Percentiles rank a stretch among this genome's conserved stretches.
These are phyloP conservation scores for Cryptosporidium bovis DNA, from an alignment of 169 alveolate genomes.

Conservation along the genomic window DNA sequence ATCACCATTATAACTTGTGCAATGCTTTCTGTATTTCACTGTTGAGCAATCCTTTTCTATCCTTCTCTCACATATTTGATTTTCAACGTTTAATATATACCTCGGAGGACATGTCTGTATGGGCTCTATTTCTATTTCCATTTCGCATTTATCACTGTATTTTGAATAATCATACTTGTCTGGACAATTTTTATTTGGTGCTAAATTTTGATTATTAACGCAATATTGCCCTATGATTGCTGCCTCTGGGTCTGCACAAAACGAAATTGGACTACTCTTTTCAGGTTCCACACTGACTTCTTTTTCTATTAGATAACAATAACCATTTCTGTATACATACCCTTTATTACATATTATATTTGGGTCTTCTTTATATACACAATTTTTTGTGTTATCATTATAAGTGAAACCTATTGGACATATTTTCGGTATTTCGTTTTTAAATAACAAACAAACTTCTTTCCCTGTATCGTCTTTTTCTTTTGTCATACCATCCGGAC, in stretches of 20 bases:
- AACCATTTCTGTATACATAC: constrained; percentile 28
- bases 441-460: constrained; percentile 22
- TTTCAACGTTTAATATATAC: constrained; percentile 11
- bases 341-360: constrained; percentile 27
- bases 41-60: constrained; percentile 63
- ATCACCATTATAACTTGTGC: constrained; percentile 11
- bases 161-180: not conserved
- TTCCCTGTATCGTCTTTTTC: constrained; percentile 26
- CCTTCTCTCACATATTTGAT: constrained; percentile 39
- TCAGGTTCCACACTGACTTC: not conserved
- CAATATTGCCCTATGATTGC: constrained; percentile 50
- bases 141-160: constrained; percentile 13
- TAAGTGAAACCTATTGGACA: constrained; percentile 49
- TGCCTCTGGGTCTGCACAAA: constrained; percentile 58
- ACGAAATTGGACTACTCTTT: constrained; percentile 19
- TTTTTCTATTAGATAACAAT: constrained; percentile 30
- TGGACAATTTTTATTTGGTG: constrained; percentile 44
- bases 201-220: constrained; percentile 15
- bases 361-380: constrained; percentile 19
- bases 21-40: constrained; percentile 31
- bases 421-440: constrained; percentile 29
- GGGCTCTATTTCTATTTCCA: constrained; percentile 46
- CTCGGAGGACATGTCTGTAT: constrained; percentile 68
- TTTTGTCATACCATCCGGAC: constrained; percentile 44
- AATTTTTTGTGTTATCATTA: constrained; percentile 12